phyloP scores from a whole-genome alignment of 352 stramenopile species.

The Nothophytophthora sp. region DNA sequence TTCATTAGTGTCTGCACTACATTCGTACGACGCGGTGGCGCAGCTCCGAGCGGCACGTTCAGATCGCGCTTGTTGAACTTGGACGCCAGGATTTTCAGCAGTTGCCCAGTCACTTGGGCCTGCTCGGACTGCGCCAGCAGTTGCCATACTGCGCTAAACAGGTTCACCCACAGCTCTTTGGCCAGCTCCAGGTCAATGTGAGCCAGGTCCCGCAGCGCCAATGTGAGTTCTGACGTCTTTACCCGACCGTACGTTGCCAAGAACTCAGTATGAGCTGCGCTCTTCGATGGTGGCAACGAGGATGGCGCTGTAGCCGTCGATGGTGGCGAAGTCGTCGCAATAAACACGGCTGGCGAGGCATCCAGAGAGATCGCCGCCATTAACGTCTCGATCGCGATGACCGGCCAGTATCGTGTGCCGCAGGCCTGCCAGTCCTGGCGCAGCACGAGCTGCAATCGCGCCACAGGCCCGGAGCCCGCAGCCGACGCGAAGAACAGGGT shows the following conservation, averaged over 20 bases:
- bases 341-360: conserved; percentile 13
- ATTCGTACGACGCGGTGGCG: conserved; percentile 65
- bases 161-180: conserved; percentile 78
- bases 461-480: conserved; percentile 39
- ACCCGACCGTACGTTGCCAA: conserved; percentile 29
- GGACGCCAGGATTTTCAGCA: conserved; percentile 81
- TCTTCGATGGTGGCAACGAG: conserved; percentile 1
- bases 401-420: conserved; percentile 82
- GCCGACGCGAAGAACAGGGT: conserved; percentile 55
- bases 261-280: conserved; percentile 25
- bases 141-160: conserved; percentile 69
- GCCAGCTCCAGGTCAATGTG: conserved; percentile 87
- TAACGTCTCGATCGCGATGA: conserved; percentile 77
- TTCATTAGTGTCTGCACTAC: conserved; percentile 86
- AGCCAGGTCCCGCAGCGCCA: conserved; percentile 62
- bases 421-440: conserved; percentile 89
- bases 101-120: conserved; percentile 49
- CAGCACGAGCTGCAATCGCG: conserved; percentile 66
- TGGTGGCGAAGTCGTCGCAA: not conserved
- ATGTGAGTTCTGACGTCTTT: conserved; percentile 41
- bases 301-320: conserved; percentile 1
- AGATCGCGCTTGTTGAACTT: conserved; percentile 90
- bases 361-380: conserved; percentile 45
- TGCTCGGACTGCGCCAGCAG: conserved; percentile 54
- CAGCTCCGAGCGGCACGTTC: conserved; percentile 57